Conservation (phyloP, 805 yeast species). For the Kodamaea leandrae region DNA sequence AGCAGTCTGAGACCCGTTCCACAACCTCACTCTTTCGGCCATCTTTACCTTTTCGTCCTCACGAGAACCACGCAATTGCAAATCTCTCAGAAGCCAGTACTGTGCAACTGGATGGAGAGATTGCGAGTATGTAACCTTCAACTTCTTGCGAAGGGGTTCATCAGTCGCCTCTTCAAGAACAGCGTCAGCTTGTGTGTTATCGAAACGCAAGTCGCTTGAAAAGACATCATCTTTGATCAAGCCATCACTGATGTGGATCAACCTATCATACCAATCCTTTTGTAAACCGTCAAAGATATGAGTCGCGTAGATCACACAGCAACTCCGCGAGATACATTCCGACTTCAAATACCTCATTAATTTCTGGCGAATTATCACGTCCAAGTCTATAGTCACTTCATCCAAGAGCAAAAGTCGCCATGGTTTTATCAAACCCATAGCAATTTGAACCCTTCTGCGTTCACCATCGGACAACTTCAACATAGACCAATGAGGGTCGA, state of each 20-base stretch:
- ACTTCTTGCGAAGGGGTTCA: slow-evolving; percentile 23
- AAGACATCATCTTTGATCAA: slow-evolving; percentile 38
- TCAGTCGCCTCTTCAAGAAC: slow-evolving; percentile 15
- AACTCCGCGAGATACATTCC: slow-evolving; percentile 70
- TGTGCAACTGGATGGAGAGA: slow-evolving; percentile 73
- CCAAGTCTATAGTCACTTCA: slow-evolving; percentile 96
- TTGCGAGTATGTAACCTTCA: slow-evolving; percentile 43
- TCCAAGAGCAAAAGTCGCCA: slow-evolving; percentile 87
- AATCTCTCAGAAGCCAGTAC: slow-evolving; percentile 60
- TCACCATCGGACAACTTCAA: slow-evolving; percentile 91
- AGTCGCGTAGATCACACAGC: slow-evolving; percentile 88
- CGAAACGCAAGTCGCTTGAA: slow-evolving; percentile 28
- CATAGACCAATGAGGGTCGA: slow-evolving; percentile 91
- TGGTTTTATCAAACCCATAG: slow-evolving; percentile 89
- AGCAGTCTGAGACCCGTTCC: slow-evolving; percentile 51
- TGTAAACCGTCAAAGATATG: slow-evolving; percentile 96
- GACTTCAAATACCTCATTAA: slow-evolving; percentile 63
- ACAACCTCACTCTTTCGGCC: slow-evolving; percentile 49
- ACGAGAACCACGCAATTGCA: slow-evolving; percentile 52
- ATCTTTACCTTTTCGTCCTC: slow-evolving; percentile 41
- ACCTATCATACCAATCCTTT: slow-evolving; percentile 75
- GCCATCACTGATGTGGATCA: slow-evolving; percentile 78
- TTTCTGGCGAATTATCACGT: slow-evolving; percentile 82
- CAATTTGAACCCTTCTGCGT: slow-evolving; percentile 87
- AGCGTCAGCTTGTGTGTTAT: slow-evolving; percentile 21